Percentiles rank a stretch among this genome's conserved stretches.
Conservation (phyloP, 257 asterid species). For the Scutellaria minor region DNA sequence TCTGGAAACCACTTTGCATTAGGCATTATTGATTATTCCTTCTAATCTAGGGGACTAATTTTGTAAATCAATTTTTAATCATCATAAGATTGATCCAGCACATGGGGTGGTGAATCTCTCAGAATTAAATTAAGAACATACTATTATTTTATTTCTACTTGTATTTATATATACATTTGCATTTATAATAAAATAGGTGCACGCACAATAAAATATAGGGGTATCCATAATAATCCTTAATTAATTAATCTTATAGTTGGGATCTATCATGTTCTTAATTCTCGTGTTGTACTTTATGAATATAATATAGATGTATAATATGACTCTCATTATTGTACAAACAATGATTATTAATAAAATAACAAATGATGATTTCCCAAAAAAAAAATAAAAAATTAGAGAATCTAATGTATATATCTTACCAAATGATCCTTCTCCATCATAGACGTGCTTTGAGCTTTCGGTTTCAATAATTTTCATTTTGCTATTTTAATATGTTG, state of each 20-base stretch:
- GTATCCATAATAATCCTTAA: slow-evolving; percentile 18
- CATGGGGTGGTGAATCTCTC: slow-evolving; percentile 63
- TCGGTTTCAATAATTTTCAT: no score
- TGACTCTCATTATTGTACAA: slow-evolving; percentile 3
- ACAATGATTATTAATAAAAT: neutral
- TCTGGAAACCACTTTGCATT: slow-evolving; percentile 41
- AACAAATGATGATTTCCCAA: no score
- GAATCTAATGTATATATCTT: neutral
- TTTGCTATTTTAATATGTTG: no score
- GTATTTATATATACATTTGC: slow-evolving; percentile 7
- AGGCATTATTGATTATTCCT: slow-evolving; percentile 49
- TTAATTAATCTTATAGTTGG: neutral
- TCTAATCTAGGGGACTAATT: slow-evolving; percentile 35
- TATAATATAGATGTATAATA: neutral
- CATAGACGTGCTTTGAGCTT: neutral
- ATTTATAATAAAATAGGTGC: neutral
- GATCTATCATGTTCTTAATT: neutral
- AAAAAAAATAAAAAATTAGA: neutral
- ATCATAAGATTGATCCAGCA: slow-evolving; percentile 49
- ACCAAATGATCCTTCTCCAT: neutral
- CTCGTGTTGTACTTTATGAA: neutral
- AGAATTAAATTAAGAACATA: slow-evolving; percentile 27
- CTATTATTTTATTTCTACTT: slow-evolving; percentile 23
- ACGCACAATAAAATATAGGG: neutral
- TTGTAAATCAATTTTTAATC: slow-evolving; percentile 34